A percentile compares a stretch with the other conserved stretches of the same genome.
Evolutionary conservation across 139 green algal species (phyloP).

Genomic region (Marvania coccoides): DNA sequence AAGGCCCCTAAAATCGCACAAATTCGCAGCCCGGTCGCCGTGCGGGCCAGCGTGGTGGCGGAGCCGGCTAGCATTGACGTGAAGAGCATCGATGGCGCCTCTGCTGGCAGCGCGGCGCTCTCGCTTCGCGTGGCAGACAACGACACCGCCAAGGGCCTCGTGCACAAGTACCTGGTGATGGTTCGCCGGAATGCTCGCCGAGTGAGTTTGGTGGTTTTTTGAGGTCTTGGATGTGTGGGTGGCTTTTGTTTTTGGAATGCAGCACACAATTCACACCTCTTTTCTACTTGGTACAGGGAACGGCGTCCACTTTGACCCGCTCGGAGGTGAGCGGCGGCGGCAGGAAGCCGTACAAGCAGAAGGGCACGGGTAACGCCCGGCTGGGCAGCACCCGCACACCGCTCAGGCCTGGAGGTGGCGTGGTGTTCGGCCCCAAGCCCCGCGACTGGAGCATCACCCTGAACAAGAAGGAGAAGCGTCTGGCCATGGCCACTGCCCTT

Average conservation of each 20-base stretch:
- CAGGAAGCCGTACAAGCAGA: constrained; percentile 96
- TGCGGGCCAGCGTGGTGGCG: constrained; percentile 38
- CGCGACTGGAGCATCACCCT: constrained; percentile 96
- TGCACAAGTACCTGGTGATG: constrained; percentile 86
- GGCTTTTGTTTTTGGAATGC: not conserved
- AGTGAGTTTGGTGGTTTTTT: constrained; percentile 38
- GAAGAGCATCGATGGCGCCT: constrained; percentile 53
- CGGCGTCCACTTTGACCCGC: constrained; percentile 83
- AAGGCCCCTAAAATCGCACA: not conserved
- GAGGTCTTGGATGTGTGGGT: not conserved
- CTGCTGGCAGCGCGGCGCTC: constrained; percentile 50
- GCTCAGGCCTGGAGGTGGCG: constrained; percentile 85
- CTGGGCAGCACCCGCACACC: constrained; percentile 74
- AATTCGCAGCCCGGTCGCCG: constrained; percentile 7
- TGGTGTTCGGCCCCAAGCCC: constrained; percentile 96
- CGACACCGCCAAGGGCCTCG: constrained; percentile 73
- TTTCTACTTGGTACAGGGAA: constrained; percentile 58
- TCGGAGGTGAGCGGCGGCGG: constrained; percentile 91
- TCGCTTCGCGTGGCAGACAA: constrained; percentile 62
- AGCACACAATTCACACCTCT: not conserved
- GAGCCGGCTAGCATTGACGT: constrained; percentile 44
- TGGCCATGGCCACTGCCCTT: constrained; percentile 90
- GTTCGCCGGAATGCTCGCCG: constrained; percentile 68
- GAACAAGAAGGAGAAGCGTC: constrained; percentile 97
- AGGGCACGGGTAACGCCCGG: constrained; percentile 91